Evolutionary conservation across 2,329 filamentous ascomycete species (phyloP).

Genomic region (Colletotrichum spinosum): DNA sequence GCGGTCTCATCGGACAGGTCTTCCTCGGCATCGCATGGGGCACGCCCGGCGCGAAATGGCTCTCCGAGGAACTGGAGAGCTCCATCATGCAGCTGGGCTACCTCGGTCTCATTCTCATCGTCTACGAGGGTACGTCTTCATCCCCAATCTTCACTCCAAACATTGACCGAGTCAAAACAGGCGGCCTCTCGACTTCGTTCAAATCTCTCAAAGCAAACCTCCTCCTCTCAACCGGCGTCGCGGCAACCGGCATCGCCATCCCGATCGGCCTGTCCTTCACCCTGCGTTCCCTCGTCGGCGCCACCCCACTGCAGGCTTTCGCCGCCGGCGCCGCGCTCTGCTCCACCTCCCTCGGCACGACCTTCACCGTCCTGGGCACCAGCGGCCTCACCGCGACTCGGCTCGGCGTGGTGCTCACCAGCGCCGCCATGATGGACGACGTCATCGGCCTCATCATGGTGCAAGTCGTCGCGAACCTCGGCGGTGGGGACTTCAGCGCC

Average conservation of each 20-base stretch:
- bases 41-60: constrained; percentile 71
- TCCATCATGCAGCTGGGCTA: constrained; percentile 76
- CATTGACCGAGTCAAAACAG: constrained; percentile 43
- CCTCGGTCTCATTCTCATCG: constrained; percentile 76
- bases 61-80: constrained; percentile 63
- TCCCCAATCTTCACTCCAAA: no score
- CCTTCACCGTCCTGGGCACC: constrained; percentile 65
- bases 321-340: constrained; percentile 79
- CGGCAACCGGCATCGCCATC: constrained; percentile 71
- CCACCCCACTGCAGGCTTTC: constrained; percentile 72
- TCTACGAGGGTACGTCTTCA: constrained; percentile 69
- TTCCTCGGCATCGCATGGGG: constrained; percentile 79
- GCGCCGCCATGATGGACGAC: constrained; percentile 86
- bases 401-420: constrained; percentile 73
- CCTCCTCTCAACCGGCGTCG: constrained; percentile 69
- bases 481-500: constrained; percentile 44
- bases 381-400: constrained; percentile 57
- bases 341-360: constrained; percentile 80
- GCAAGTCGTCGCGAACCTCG: constrained; percentile 77
- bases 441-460: constrained; percentile 83
- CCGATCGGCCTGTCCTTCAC: constrained; percentile 76
- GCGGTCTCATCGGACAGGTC: constrained; percentile 79
- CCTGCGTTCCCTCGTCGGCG: constrained; percentile 61
- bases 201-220: constrained; percentile 69
- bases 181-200: constrained; percentile 68